phyloP scores from a whole-genome alignment of 139 green algal species.

The Tetratostichococcus sp. region DNA sequence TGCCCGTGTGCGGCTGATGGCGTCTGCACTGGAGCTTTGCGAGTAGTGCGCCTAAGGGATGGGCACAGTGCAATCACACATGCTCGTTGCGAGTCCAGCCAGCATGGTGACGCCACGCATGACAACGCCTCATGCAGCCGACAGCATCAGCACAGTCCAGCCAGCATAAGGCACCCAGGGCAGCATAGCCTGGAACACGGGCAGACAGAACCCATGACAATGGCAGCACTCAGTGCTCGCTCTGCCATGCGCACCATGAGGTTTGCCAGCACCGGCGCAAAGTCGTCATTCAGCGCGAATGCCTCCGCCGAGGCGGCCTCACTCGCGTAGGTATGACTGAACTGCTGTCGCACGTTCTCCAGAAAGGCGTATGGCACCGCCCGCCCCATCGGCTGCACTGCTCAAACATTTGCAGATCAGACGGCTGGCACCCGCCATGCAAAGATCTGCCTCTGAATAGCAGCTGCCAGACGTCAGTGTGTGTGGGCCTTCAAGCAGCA shows the following conservation, averaged over 20 bases:
- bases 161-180: too few species aligned
- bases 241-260: too few species aligned
- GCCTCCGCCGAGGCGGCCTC: slow-evolving; percentile 58
- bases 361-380: slow-evolving; percentile 88
- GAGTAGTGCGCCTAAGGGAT: slow-evolving; percentile 74
- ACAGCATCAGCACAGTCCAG: too few species aligned
- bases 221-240: too few species aligned
- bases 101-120: too few species aligned
- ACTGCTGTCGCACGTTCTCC: slow-evolving; percentile 74
- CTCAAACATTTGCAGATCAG: too few species aligned
- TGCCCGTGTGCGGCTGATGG: slow-evolving; percentile 70
- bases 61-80: background rate
- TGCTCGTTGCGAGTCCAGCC: too few species aligned
- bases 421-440: too few species aligned
- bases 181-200: too few species aligned
- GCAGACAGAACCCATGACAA: too few species aligned
- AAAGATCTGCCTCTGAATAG: too few species aligned
- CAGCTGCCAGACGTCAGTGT: slow-evolving; percentile 21
- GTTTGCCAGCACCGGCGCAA: slow-evolving; percentile 56
- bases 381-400: slow-evolving; percentile 69
- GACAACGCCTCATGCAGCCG: too few species aligned
- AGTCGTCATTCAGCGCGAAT: slow-evolving; percentile 85
- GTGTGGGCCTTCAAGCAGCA: background rate
- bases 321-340: slow-evolving; percentile 55
- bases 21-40: slow-evolving; percentile 69